Conservation (phyloP, 2,329 filamentous ascomycete genomes). For the Sphaerulina vaccinii region DNA sequence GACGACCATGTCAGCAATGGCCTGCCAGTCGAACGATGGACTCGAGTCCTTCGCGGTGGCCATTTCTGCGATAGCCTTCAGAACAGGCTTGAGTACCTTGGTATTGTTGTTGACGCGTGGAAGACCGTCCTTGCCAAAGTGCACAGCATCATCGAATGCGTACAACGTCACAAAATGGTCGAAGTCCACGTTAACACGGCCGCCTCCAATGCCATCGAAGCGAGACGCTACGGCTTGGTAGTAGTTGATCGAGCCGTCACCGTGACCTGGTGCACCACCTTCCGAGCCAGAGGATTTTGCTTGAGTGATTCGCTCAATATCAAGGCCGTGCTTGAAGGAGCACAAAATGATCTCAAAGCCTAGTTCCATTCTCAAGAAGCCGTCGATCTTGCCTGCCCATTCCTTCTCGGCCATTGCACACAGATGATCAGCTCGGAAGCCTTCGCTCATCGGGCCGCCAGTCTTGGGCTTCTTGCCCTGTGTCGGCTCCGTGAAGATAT, state of each 20-base stretch:
- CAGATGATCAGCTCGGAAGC: constrained; percentile 53
- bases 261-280: constrained; percentile 17
- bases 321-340: constrained; percentile 53
- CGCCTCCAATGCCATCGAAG: constrained; percentile 47
- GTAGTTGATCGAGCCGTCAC: constrained; percentile 34
- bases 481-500: not conserved
- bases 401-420: constrained; percentile 54
- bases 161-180: constrained; percentile 52
- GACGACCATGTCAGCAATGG: constrained; percentile 64
- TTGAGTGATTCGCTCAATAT: constrained; percentile 37
- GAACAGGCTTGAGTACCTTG: constrained; percentile 39
- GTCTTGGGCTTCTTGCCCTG: not conserved
- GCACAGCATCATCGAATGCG: constrained; percentile 40
- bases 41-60: constrained; percentile 37
- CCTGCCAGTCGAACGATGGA: constrained; percentile 62
- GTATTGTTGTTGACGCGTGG: constrained; percentile 43
- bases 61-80: constrained; percentile 48
- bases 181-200: constrained; percentile 48
- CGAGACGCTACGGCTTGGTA: constrained; percentile 43
- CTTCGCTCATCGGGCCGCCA: constrained; percentile 46
- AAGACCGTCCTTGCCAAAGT: constrained; percentile 33
- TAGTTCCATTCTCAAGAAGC: constrained; percentile 65
- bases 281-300: constrained; percentile 3
- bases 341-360: constrained; percentile 72
- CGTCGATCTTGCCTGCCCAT: constrained; percentile 58